Evolutionary conservation across 2,329 filamentous ascomycete species (phyloP), one percentile per base, ranked within the genome.

Genomic region (Septoria petroselini): DNA sequence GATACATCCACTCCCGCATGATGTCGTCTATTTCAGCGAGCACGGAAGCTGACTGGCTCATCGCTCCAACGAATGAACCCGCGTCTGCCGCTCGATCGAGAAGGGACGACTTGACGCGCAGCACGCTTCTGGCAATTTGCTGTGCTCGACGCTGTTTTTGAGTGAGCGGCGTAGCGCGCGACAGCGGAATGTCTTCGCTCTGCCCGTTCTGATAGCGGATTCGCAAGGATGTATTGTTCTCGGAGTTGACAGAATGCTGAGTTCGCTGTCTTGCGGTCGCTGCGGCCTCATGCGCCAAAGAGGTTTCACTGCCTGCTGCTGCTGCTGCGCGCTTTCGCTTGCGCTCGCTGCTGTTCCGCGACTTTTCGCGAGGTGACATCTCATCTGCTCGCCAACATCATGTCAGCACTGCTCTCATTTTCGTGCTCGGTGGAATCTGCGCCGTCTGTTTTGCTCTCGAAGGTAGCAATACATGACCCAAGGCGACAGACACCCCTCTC

Each of bases 141-240:
- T 76, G 73, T 54, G 80, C 79, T 18, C 72, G 60, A 48, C 68
- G 73, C 55, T 83, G 78, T 4, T 75, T 71, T 35, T 77, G 73
- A 31, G 71, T 75, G 17, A 83, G 68, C 3, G 46, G 31, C 17
- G 39, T 23, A 14, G 19, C n/a, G 12, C 29, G 17, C 7, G 72
- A 68, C 12, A 83, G 71, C 1, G 74, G 72, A 23, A 83, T 77
- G 53, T 83, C 75, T 59, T 82, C 79, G 41, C 73, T 76, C 41
- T 82, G 76, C 1, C 81, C 80, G 58, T 83, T 83, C 8, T 74
- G 74, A 58, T 82, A 83, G 7, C 77, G 76, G 2, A 83, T 75
- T 37, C 78, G 69, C 27, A 84, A 69, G 2, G 80, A 73, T 27
- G 79, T 68, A 11, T 76, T 55, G 17, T 50, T 55, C 9, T 46